A percentile compares a stretch with the other conserved stretches of the same genome.
Evolutionary conservation across 306 rosid species (phyloP).

Genomic region (Medicago arabica): DNA sequence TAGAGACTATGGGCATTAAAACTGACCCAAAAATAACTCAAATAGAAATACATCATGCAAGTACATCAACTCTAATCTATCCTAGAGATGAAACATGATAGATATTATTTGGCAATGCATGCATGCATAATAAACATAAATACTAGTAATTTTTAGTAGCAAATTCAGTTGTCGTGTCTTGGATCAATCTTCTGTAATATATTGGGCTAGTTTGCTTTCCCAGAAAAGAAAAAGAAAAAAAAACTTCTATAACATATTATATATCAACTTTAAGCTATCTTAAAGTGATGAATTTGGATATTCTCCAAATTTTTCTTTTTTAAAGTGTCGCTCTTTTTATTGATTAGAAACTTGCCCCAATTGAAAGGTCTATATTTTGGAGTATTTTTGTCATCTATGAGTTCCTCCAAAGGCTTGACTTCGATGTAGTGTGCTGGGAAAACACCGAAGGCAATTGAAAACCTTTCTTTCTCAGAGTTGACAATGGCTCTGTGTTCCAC

Average conservation of each 20-base stretch:
- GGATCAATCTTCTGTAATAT: not conserved
- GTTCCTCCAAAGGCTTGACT: slow-evolving; percentile 71
- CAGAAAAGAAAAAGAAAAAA: no score
- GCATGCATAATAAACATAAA: no score
- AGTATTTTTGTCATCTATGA: slow-evolving; percentile 52
- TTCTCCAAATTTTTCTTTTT: slow-evolving; percentile 56
- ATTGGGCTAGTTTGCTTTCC: no score
- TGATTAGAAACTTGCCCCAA: slow-evolving; percentile 62
- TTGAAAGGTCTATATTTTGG: slow-evolving; percentile 54
- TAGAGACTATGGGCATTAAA: no score
- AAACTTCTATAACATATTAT: no score
- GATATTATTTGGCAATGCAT: slow-evolving; percentile 17
- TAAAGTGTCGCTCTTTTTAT: slow-evolving; percentile 48
- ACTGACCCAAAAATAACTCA: no score
- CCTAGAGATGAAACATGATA: no score
- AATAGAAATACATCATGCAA: no score
- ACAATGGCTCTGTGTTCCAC: slow-evolving; percentile 80
- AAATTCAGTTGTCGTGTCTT: not conserved
- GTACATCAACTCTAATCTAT: no score
- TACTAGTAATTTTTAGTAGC: no score
- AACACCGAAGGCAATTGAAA: slow-evolving; percentile 68
- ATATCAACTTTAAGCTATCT: not conserved
- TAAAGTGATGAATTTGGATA: slow-evolving; percentile 52
- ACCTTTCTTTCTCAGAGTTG: slow-evolving; percentile 66
- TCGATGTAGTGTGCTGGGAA: slow-evolving; percentile 55